These are phyloP conservation scores for Claviceps digitariae DNA, from an alignment of 2,329 filamentous ascomycete species.

Conservation along the genomic window DNA sequence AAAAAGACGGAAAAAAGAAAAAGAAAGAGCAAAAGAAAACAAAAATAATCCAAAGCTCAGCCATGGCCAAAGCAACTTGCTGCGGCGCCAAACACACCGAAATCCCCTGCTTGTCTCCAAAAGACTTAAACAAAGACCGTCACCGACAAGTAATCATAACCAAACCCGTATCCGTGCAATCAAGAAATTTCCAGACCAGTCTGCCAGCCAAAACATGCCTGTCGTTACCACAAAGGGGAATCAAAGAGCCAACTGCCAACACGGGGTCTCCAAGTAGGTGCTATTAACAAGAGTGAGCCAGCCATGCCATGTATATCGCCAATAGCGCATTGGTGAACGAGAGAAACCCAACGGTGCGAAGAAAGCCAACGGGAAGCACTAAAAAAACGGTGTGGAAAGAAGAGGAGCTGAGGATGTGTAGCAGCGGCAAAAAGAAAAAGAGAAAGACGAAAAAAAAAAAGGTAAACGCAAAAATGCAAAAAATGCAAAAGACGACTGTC, in stretches of 20 bases:
- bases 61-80: neutral
- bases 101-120: neutral
- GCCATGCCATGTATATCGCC: neutral
- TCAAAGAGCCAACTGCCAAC: constrained; percentile 1
- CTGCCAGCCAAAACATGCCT: neutral
- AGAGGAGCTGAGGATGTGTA: too few species aligned
- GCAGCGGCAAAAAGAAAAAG: neutral
- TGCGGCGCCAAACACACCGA: neutral
- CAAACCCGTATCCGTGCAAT: neutral
- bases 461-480: neutral
- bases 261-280: neutral
- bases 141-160: neutral
- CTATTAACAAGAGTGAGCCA: neutral
- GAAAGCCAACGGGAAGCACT: neutral
- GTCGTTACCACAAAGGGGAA: neutral
- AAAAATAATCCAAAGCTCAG: neutral
- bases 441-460: neutral
- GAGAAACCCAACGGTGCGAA: neutral
- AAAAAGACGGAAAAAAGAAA: neutral
- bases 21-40: neutral
- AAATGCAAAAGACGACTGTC: too few species aligned
- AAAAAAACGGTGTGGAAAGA: neutral
- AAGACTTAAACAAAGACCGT: neutral
- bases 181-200: neutral
- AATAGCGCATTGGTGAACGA: neutral